Base-by-base conservation (phyloP, 441 rosid species). In the Sinapis alba region DNA sequence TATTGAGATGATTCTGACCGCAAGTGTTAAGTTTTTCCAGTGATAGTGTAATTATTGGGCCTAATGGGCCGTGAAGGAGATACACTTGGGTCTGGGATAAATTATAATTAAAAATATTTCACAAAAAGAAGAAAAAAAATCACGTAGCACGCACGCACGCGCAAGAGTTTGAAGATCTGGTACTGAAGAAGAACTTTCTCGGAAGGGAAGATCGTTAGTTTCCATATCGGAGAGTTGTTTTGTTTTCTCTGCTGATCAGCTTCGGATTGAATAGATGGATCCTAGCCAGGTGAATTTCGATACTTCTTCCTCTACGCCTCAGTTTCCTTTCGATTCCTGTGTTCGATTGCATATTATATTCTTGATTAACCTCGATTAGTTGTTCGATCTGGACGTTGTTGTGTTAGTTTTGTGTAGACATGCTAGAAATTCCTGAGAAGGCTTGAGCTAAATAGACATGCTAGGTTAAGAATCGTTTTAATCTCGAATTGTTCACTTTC, bases 271-370 rank as follows among this genome's bases (percentile, higher is more conserved):
- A 19, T 68, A 43, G 56, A 83, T 83, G 86, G 86, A 83, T 72
- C 76, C 81, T 45, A 81, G 67, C 16, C 83, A 79, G 83, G 87
- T 82, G 65, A 69, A 54, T 62, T n/a, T 75, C 47, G 53, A 13
- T 43, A 1, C 50, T 30, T 30, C 68, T 58, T 72, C 27, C 20
- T 15, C 47, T 41, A 41, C 20, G 20, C 53, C 53, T 59, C 56
- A 16, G 51, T 68, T 47, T 30, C 10, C 20, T 47, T 47, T 47
- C 20, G 53, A 47, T 47, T 15, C 20, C 2, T 70, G 61, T 63
- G 65, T 43, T 70, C 41, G 78, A 58, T 74, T 65, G 60, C 20
- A 1, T 19, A 45, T 36, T 53, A 27, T 62, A 51, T 27, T 64
- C 26, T 59, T 45, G 53, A 67, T 54, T 36, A 21, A 7, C 24